Evolutionary conservation across 192 early-diverging fungal genomes (phyloP).

Genomic region (Umbelopsis sp.): DNA sequence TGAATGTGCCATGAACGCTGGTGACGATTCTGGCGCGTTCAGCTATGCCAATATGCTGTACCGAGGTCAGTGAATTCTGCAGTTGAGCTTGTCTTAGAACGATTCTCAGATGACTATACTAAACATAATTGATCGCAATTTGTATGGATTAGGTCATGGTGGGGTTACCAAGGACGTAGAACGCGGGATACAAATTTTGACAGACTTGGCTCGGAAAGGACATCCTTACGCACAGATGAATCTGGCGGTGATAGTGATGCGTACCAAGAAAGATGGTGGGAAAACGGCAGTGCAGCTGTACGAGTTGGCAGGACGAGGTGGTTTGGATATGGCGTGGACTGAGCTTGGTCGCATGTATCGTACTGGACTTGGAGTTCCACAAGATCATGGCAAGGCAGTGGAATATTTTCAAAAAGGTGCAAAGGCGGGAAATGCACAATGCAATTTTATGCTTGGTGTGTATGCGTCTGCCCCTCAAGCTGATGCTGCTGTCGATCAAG

Average conservation of each 20-base stretch:
- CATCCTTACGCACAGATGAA: constrained; percentile 48
- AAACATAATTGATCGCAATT: not conserved
- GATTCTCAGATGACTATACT: not conserved
- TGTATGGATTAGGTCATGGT: constrained; percentile 16
- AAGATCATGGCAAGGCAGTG: constrained; percentile 38
- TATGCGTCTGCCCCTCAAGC: constrained; percentile 25
- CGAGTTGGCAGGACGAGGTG: constrained; percentile 40
- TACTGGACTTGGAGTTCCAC: constrained; percentile 37
- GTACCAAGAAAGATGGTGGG: constrained; percentile 38
- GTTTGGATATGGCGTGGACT: constrained; percentile 37
- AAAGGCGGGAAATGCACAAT: constrained; percentile 31
- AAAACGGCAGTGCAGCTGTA: constrained; percentile 46
- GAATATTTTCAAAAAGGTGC: constrained; percentile 36
- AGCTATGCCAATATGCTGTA: constrained; percentile 52
- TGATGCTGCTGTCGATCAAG: constrained; percentile 24
- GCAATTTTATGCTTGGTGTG: constrained; percentile 43
- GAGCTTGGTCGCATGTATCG: constrained; percentile 48
- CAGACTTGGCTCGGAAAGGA: constrained; percentile 44
- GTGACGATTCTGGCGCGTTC: constrained; percentile 44
- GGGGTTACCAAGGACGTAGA: constrained; percentile 39
- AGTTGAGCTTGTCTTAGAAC: no score
- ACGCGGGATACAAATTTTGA: constrained; percentile 40
- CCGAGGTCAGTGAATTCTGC: constrained; percentile 28
- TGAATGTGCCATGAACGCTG: constrained; percentile 39
- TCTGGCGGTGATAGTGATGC: constrained; percentile 47